Evolutionary conservation across 2,329 filamentous ascomycete species (phyloP).

Genomic region (Phialophora verrucosa): DNA sequence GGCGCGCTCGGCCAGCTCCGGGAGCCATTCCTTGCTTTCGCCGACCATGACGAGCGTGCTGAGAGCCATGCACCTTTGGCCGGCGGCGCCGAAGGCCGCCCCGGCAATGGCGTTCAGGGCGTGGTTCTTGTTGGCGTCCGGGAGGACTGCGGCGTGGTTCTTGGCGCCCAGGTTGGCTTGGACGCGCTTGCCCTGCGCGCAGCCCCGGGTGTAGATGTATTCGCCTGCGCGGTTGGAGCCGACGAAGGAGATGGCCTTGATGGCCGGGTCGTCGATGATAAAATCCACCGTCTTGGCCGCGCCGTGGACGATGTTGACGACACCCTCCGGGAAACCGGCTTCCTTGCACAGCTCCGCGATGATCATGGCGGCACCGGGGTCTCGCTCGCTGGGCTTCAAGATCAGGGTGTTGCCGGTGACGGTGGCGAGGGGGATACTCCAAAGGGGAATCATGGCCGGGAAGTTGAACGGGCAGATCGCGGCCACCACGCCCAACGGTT

Average conservation of each 20-base stretch:
- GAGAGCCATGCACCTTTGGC: conserved; percentile 72
- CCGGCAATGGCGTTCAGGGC: conserved; percentile 69
- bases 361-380: conserved; percentile 70
- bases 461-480: conserved; percentile 74
- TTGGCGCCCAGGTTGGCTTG: conserved; percentile 73
- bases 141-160: conserved; percentile 71
- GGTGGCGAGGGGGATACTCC: conserved; percentile 69
- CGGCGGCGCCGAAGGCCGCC: conserved; percentile 71
- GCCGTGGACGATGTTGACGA: conserved; percentile 71
- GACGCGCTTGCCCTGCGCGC: conserved; percentile 72
- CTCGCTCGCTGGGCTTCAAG: conserved; percentile 70
- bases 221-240: conserved; percentile 72
- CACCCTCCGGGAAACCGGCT: conserved; percentile 68
- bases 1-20: conserved; percentile 66
- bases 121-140: conserved; percentile 73
- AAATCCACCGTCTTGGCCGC: conserved; percentile 70
- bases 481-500: conserved; percentile 68
- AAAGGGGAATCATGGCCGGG: conserved; percentile 73
- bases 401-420: conserved; percentile 69
- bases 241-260: conserved; percentile 73
- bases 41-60: conserved; percentile 69
- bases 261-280: conserved; percentile 70
- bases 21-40: conserved; percentile 69
- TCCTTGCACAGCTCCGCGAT: conserved; percentile 67
- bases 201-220: conserved; percentile 70